Evolutionary conservation across 345 rosid species (phyloP), one percentile per base, ranked within the genome.

Genomic region (Citrus hindsii): DNA sequence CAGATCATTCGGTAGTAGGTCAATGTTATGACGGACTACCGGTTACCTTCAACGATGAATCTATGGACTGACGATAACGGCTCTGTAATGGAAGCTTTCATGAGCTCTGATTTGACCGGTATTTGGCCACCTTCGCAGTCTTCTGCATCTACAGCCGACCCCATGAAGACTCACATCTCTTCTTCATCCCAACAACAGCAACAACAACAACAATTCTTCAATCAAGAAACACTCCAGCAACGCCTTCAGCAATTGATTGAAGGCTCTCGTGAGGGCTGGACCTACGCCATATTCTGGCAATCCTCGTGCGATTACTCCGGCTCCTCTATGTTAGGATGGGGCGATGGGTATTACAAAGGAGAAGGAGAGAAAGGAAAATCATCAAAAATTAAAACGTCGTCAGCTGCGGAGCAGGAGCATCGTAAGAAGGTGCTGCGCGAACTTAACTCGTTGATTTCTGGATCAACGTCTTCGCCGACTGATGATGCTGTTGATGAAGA

Each of bases 211-310:
- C 84, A 67, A 77, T 79, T 84, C 6, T 87, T 93, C 72, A 93
- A 82, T 58, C 95, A 93, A 55, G 98, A 95, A 21, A 84, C 89
- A 67, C 96, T 95, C 69, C 98, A 93, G 79, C 94, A 93, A 74
- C 84, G 97, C n/a, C 99, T 95, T 62, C 99, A 89, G 79, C 81
- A 91, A 67, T 78, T 95, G 32, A 92, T 92, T 65, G 98, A 95
- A 38, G 91, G 92, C 37, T 87, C 96, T 3, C 83, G 80, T 7
- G 92, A 90, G 70, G 75, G 77, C 87, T 95, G 98, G 99, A 90
- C 97, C 58, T 93, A 95, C 87, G 99, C 99, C 12, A 93, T 95
- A 53, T 95, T 92, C 83, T 95, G 99, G 99, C 99, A 93, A 82
- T 84, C 89, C 37, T 94, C 98, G 3, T 90, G 83, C 56, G 98